These are phyloP conservation scores for Cinnamomum micranthum DNA, from an alignment of 164 flowering plant species.

Conservation along the genomic window DNA sequence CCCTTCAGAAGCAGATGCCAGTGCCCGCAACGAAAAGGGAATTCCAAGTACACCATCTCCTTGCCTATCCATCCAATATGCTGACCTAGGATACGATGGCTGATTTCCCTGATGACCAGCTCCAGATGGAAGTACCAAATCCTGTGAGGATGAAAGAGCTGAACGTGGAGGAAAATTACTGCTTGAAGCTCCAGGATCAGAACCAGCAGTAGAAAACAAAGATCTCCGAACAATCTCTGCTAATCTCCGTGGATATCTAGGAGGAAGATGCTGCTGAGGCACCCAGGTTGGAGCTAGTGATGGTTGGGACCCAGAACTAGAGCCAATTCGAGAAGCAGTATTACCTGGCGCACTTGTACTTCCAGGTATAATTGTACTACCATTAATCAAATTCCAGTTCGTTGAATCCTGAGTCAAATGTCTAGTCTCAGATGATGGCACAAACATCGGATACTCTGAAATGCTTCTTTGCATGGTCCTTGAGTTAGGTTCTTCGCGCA, in stretches of 20 bases:
- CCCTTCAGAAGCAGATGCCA: constrained; percentile 60
- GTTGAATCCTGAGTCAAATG: constrained; percentile 31
- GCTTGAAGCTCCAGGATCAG: constrained; percentile 41
- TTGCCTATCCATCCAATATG: constrained; percentile 57
- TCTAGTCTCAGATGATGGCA: constrained; percentile 40
- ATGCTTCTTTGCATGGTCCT: constrained; percentile 40
- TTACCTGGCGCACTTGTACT: constrained; percentile 14
- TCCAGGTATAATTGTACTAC: constrained; percentile 32
- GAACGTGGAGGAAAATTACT: constrained; percentile 29
- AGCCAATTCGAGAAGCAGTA: constrained; percentile 39
- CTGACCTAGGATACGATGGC: constrained; percentile 41
- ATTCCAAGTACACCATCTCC: constrained; percentile 47
- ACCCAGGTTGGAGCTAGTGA: constrained; percentile 36
- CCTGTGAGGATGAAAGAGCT: constrained; percentile 36
- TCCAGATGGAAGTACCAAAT: constrained; percentile 38
- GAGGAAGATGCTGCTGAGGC: constrained; percentile 34
- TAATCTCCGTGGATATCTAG: constrained; percentile 42
- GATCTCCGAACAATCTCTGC: constrained; percentile 60
- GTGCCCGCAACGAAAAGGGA: constrained; percentile 49
- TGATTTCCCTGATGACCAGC: constrained; percentile 36
- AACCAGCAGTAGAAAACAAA: constrained; percentile 36
- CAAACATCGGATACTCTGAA: constrained; percentile 51
- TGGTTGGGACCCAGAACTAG: constrained; percentile 35
- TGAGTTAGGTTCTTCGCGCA: constrained; percentile 32
- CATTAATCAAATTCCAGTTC: constrained; percentile 33